Evolutionary conservation across 306 rosid genomes (phyloP).

Genomic region (Hippophae tibetana): DNA sequence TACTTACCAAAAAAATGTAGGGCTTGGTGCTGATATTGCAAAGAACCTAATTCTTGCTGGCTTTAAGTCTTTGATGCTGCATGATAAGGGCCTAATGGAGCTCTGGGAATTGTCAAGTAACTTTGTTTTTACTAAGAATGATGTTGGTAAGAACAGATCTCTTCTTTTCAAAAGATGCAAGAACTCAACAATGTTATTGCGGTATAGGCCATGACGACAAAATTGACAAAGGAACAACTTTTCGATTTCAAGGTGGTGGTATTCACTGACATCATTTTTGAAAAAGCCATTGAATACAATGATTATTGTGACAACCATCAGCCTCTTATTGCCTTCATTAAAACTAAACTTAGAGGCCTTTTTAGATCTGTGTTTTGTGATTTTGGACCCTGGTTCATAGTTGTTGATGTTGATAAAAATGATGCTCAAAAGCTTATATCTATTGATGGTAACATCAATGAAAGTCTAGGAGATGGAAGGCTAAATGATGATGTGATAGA

Average conservation of each 20-base stretch:
- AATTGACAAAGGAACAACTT: constrained; percentile 52
- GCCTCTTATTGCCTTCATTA: constrained; percentile 53
- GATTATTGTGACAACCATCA: constrained; percentile 77
- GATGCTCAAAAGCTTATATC: constrained; percentile 65
- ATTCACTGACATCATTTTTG: constrained; percentile 55
- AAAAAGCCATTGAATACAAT: constrained; percentile 62
- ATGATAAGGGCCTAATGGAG: constrained; percentile 68
- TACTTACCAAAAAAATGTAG: too few relatives aligned
- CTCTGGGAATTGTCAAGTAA: constrained; percentile 76
- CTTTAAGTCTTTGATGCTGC: constrained; percentile 79
- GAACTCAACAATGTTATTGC: constrained; percentile 79
- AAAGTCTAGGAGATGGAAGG: too few relatives aligned
- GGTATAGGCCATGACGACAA: constrained; percentile 44
- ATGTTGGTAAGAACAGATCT: constrained; percentile 13
- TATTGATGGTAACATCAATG: constrained; percentile 33
- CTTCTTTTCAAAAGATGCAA: constrained; percentile 69
- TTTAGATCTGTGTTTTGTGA: too few relatives aligned
- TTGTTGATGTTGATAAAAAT: constrained; percentile 77
- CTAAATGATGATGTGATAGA: too few relatives aligned
- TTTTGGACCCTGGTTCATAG: constrained; percentile 86
- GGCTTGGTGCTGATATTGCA: too few relatives aligned
- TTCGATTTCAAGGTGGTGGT: constrained; percentile 79
- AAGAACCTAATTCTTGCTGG: constrained; percentile 53
- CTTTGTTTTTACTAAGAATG: constrained; percentile 56
- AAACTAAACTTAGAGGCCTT: too few relatives aligned